Conservation (phyloP, 495 filamentous ascomycete species). For the Darksidea phi region DNA sequence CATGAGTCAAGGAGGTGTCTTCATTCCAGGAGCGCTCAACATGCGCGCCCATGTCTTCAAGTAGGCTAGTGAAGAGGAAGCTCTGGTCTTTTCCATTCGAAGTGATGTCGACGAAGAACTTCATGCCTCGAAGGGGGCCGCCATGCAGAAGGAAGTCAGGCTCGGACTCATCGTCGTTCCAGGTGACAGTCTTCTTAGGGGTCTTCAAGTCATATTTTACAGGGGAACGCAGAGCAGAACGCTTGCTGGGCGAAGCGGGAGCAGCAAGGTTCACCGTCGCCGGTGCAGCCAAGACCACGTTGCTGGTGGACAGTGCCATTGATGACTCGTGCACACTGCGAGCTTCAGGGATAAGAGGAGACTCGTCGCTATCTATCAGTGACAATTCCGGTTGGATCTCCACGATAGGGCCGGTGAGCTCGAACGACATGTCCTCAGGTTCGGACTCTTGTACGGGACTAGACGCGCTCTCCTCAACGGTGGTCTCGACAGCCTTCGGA, state of each 20-base stretch:
- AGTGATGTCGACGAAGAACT: constrained; percentile 92
- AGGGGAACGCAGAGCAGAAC: not conserved
- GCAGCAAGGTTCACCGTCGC: not conserved
- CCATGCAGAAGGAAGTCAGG: not conserved
- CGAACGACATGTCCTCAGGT: too few relatives aligned
- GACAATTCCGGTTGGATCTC: too few relatives aligned
- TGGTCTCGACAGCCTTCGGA: too few relatives aligned
- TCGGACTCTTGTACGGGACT: too few relatives aligned
- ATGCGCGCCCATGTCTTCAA: constrained; percentile 80
- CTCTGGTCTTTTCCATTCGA: constrained; percentile 79
- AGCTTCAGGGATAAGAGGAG: too few relatives aligned
- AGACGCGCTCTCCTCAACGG: too few relatives aligned
- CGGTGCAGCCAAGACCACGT: not conserved
- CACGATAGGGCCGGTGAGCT: too few relatives aligned
- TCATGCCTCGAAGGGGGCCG: constrained; percentile 54
- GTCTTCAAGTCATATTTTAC: constrained; percentile 6
- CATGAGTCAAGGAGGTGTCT: constrained; percentile 86
- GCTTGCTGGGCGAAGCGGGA: not conserved
- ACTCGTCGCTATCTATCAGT: too few relatives aligned
- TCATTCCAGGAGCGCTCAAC: constrained; percentile 75
- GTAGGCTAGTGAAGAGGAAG: constrained; percentile 75
- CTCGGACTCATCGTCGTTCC: constrained; percentile 3
- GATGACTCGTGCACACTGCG: too few relatives aligned
- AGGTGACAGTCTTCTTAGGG: constrained; percentile 32
- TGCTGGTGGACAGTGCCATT: not conserved